Evolutionary conservation across 495 filamentous ascomycete species (phyloP), one percentile per base, ranked within the genome.

Genomic region (Penicillium flavigenum): DNA sequence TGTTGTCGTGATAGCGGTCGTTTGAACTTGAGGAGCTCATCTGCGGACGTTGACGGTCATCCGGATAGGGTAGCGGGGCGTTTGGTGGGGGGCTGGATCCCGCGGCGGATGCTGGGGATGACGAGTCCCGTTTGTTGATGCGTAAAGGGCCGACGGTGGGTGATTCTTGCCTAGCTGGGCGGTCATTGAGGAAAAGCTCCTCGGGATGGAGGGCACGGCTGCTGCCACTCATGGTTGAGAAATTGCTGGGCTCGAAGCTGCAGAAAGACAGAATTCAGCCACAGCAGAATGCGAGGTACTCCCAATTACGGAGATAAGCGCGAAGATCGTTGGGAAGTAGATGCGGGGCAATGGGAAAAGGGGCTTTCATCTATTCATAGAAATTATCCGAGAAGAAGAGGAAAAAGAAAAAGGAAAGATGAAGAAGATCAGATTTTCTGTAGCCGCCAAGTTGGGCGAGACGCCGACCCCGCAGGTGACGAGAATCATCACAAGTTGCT

Each of bases 61-160:
- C 89, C 46, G 89, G 91, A 63, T 91, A 96, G 8, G 89, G 91
- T 47, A 88, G 79, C 32, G 79, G 76, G 22, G 61, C 61, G 52
- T 72, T 56, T 69, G 74, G 59, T 51, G 59, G 60, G 43, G 59
- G 63, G 27, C 55, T 67, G 16, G 62, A 58, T 24, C 52, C 52
- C 14, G 52, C 20, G 19, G 58, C 56, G 16, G 63, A 62, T 57
- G 77, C 69, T 74, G 74, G 68, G 57, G 66, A 65, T 47, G 78
- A 67, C 16, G 79, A 74, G 47, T 79, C 73, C 75, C 79, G 67
- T 71, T 96, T 96, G 77, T 84, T 86, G 65, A 97, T 96, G 60
- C 91, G 84, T 69, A 97, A 74, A 27, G 92, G 92, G 55, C 88
- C 91, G 57, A 97, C 82, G 3, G 87, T 87, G 41, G 91, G 88